Conservation (phyloP, 441 rosid species). For the Daphne laureola region DNA sequence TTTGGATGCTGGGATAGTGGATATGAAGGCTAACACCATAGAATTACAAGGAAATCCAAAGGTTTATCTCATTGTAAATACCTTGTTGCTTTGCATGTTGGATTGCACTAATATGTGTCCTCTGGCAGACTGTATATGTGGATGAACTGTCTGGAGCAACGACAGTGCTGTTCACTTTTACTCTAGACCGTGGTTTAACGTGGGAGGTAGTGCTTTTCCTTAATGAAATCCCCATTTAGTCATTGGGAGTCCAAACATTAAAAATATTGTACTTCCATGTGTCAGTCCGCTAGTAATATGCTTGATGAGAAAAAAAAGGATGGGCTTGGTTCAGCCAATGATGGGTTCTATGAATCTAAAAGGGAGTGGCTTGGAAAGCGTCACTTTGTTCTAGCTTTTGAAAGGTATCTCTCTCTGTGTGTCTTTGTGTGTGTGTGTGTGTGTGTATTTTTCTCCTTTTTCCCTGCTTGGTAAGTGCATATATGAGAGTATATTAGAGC, state of each 20-base stretch:
- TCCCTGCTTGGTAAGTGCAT: too few species aligned
- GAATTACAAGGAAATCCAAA: conserved; percentile 79
- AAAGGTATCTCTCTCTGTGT: conserved; percentile 45
- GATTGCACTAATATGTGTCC: conserved; percentile 20
- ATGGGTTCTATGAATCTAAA: conserved; percentile 94
- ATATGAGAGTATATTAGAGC: too few species aligned
- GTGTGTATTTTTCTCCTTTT: background rate
- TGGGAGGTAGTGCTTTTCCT: conserved; percentile 66
- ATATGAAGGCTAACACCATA: conserved; percentile 82
- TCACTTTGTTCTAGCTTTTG: conserved; percentile 89
- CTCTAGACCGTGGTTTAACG: conserved; percentile 85
- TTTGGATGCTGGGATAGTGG: conserved; percentile 93
- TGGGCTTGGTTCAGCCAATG: conserved; percentile 70
- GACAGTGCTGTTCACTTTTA: conserved; percentile 81
- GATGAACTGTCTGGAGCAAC: conserved; percentile 98
- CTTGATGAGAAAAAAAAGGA: conserved; percentile 79
- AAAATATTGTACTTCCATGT: conserved; percentile 17
- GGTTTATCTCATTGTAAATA: conserved; percentile 39
- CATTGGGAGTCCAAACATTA: conserved; percentile 2
- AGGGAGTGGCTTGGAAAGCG: conserved; percentile 97
- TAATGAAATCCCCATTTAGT: conserved; percentile 8
- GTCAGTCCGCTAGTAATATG: conserved; percentile 72
- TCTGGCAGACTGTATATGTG: conserved; percentile 77
- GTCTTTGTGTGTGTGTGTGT: background rate
- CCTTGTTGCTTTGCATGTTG: conserved; percentile 14